Base-by-base conservation (phyloP, 345 rosid genomes). In the Melaleuca quinquenervia region DNA sequence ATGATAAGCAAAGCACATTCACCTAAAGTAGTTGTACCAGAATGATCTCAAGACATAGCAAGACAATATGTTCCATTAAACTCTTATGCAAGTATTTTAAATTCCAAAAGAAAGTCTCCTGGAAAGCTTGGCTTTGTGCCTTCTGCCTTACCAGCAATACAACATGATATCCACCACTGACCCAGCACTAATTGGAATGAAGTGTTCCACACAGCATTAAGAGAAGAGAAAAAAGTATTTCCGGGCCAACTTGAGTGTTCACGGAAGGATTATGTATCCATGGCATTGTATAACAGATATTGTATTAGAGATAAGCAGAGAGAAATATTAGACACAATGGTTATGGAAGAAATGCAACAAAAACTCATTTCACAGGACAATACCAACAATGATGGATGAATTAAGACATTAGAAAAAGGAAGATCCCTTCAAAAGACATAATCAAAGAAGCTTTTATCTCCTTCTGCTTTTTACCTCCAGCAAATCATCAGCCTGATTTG, bases 401-500 rank as follows among this genome's bases (percentile, higher is more conserved):
- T 15, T 29, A 82, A 82, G 58, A 14, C 74, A 44, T 58, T 7
- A 84, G 50, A 53, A 60, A 56, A 20, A 13, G 76, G 18, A 62
- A 48, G 29, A 80, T 54, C 74, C 10, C 52, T 70, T 21, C 3
- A 80, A 64, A 16, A 82, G 58, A 6, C 8, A 83, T 22, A 32
- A 50, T 50, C 24, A 21, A 55, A 27, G 60, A 58, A 32, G 44
- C 32, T 5, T 70, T 62, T 70, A 36, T 83, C 82, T 62, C 49
- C 80, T 62, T 85, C 41, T 51, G 3, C 55, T 50, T 82, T 76
- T 85, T 88, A 97, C 98, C 96, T 97, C 98, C 58, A 97, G 91
- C 83, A 97, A 89, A 88, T 97, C 98, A 92, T 96, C 96, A 83
- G 98, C 98, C 88, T 96, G 98, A 89, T 96, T 94, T 78, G 99